Evolutionary conservation across 768 basidiomycete species (phyloP).

Genomic region (Termitomyces sp.): DNA sequence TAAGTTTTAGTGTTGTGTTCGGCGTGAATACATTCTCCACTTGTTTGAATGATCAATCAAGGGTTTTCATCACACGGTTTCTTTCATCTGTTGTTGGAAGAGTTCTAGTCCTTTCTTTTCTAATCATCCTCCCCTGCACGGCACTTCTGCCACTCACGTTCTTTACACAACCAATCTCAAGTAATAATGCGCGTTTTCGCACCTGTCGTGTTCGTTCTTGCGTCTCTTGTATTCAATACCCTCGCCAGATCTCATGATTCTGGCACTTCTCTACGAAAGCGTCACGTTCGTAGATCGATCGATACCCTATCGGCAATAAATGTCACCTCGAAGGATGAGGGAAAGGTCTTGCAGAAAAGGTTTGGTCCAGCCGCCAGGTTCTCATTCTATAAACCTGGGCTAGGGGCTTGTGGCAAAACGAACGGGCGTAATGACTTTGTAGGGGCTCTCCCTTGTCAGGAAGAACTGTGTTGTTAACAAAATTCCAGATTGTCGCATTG

Average conservation of each 20-base stretch:
- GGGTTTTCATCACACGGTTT: neutral
- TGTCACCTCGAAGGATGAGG: neutral
- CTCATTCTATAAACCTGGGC: slow-evolving; percentile 23
- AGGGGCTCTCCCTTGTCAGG: slow-evolving; percentile 10
- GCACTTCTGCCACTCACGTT: slow-evolving; percentile 13
- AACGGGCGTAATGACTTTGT: slow-evolving; percentile 38
- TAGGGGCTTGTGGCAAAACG: slow-evolving; percentile 45
- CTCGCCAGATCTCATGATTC: slow-evolving; percentile 9
- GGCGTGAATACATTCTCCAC: neutral
- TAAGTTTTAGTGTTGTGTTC: neutral
- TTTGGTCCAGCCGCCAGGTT: slow-evolving; percentile 20
- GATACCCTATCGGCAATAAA: neutral
- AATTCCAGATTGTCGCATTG: slow-evolving; percentile 39
- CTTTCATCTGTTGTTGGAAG: neutral
- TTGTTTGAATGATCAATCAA: neutral
- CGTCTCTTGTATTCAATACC: slow-evolving; percentile 9
- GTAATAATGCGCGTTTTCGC: slow-evolving; percentile 13
- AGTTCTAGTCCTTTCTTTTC: neutral
- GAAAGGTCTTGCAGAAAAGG: slow-evolving; percentile 20
- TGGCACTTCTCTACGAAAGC: slow-evolving; percentile 4
- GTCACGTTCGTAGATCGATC: slow-evolving; percentile 7
- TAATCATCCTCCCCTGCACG: neutral
- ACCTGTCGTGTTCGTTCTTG: slow-evolving; percentile 9
- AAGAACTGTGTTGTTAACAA: neutral
- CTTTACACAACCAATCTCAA: slow-evolving; percentile 7